Percentiles rank a stretch among this genome's conserved stretches.
These are phyloP conservation scores for Desmodesmus armatus DNA, from an alignment of 139 green algal genomes.

Conservation along the genomic window DNA sequence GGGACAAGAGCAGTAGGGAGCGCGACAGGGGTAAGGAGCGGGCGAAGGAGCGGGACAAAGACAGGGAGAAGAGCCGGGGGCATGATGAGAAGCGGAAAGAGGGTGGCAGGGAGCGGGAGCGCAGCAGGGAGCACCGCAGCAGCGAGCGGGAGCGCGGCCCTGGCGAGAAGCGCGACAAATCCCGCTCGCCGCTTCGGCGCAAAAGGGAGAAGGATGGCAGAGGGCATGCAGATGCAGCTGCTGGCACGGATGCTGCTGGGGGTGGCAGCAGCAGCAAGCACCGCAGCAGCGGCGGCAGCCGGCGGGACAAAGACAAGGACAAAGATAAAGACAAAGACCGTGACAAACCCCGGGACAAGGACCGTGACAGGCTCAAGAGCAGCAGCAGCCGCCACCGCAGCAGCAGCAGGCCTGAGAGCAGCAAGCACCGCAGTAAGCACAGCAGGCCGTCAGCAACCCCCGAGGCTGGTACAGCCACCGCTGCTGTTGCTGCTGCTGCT, in stretches of 20 bases:
- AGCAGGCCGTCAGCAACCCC: no score
- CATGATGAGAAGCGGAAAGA: not conserved
- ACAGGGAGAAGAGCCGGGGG: not conserved
- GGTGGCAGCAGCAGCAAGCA: constrained; percentile 10
- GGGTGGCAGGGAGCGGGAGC: not conserved
- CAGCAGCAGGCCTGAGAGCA: not conserved
- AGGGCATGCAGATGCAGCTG: not conserved
- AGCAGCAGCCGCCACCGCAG: constrained; percentile 20
- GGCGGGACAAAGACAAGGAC: not conserved
- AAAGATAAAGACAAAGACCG: not conserved
- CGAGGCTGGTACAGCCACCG: not conserved
- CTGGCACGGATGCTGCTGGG: not conserved
- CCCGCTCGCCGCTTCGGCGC: not conserved
- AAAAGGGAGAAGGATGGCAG: not conserved
- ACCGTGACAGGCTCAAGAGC: not conserved
- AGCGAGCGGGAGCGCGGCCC: not conserved
- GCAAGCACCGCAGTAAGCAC: constrained; percentile 13
- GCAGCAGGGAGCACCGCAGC: not conserved
- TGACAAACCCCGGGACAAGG: not conserved
- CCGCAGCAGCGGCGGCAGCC: not conserved
- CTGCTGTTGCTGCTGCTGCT: constrained; percentile 9
- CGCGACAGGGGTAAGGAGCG: not conserved
- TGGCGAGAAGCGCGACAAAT: no score
- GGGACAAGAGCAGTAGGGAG: not conserved
- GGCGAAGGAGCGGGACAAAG: not conserved